A percentile compares a stretch with the other conserved stretches of the same genome.
Evolutionary conservation across 2,329 filamentous ascomycete species (phyloP).

Genomic region (Colletotrichum limetticola): DNA sequence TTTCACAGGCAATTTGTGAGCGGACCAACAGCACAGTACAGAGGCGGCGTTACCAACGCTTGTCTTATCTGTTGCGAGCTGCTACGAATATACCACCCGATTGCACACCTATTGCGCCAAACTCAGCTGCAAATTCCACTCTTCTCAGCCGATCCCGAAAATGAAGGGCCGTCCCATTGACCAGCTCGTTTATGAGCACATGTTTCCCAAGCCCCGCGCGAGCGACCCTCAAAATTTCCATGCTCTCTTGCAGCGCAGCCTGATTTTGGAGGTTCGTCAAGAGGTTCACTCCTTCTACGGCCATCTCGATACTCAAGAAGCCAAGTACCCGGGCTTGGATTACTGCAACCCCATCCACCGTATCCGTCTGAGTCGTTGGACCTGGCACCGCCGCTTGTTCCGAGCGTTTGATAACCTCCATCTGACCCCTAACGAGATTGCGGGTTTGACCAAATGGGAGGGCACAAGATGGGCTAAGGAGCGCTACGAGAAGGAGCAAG

Average conservation of each 20-base stretch:
- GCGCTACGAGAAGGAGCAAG: constrained; percentile 80
- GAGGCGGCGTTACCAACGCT: background rate
- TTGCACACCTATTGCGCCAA: constrained; percentile 8
- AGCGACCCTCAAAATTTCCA: constrained; percentile 79
- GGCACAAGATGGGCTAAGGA: constrained; percentile 86
- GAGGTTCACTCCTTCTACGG: constrained; percentile 84
- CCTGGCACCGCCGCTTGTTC: constrained; percentile 81
- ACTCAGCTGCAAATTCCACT: background rate
- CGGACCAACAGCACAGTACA: background rate
- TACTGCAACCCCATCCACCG: constrained; percentile 80
- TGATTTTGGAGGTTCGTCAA: constrained; percentile 81
- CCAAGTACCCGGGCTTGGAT: constrained; percentile 84
- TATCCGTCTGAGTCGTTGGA: constrained; percentile 80
- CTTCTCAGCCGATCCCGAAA: background rate
- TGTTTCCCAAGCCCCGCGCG: constrained; percentile 75
- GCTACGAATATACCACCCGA: background rate
- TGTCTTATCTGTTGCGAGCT: background rate
- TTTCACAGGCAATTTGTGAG: background rate
- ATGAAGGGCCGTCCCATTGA: constrained; percentile 81
- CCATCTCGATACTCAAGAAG: constrained; percentile 81
- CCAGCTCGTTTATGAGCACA: constrained; percentile 77
- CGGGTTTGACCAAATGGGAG: constrained; percentile 81
- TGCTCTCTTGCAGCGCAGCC: constrained; percentile 73
- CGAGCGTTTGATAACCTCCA: constrained; percentile 77
- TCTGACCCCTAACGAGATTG: constrained; percentile 77